Percentiles rank a stretch among this genome's conserved stretches.
Conservation (phyloP, 2,329 filamentous ascomycete genomes). For the Periconia sp. region DNA sequence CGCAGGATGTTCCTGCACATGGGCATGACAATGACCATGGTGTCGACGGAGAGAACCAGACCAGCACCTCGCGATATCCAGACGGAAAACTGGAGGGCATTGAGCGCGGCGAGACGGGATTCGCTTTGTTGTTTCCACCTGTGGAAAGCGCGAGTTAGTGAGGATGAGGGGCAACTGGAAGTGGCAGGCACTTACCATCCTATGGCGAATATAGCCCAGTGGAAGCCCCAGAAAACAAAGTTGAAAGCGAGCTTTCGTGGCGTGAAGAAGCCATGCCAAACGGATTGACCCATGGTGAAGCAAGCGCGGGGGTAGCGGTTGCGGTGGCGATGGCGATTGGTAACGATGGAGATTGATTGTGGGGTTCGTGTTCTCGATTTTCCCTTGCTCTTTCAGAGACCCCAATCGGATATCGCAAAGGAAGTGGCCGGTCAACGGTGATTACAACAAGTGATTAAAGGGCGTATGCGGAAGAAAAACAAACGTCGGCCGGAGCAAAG, state of each 20-base stretch:
- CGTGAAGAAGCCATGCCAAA: constrained; percentile 52
- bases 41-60: constrained; percentile 80
- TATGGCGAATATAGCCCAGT: constrained; percentile 76
- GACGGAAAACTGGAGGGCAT: constrained; percentile 82
- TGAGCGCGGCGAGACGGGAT: constrained; percentile 70
- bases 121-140: constrained; percentile 81
- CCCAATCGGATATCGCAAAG: constrained; percentile 1
- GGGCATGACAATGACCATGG: constrained; percentile 83
- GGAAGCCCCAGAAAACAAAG: constrained; percentile 76
- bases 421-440: constrained; percentile 32
- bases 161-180: constrained; percentile 16
- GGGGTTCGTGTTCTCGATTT: not conserved
- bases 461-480: constrained; percentile 31
- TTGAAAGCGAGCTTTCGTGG: constrained; percentile 76
- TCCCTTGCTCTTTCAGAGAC: not conserved
- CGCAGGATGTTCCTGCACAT: constrained; percentile 92
- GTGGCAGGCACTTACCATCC: constrained; percentile 71
- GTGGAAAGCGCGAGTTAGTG: constrained; percentile 7
- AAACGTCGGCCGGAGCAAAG: constrained; percentile 17
- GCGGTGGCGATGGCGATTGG: not conserved
- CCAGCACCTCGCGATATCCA: constrained; percentile 96
- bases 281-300: constrained; percentile 15
- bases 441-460: constrained; percentile 39
- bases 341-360: not conserved
- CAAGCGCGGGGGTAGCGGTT: not conserved